phyloP scores from a whole-genome alignment of 441 rosid genomes.

The Mallotus repandus region DNA sequence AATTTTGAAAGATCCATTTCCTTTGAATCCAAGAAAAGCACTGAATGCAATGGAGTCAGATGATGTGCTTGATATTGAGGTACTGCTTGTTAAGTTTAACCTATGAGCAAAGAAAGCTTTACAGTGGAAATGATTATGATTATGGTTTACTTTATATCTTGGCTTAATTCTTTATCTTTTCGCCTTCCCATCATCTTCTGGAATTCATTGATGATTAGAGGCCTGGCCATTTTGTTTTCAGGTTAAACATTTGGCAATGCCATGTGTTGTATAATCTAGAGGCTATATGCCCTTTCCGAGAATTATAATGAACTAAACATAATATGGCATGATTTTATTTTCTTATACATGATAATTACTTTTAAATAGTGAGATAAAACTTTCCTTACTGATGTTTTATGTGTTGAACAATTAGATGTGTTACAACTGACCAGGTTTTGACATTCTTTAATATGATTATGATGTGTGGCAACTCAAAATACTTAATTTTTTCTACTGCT shows the following conservation, averaged over 20 bases:
- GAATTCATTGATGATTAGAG: neutral
- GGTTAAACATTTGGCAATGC: neutral
- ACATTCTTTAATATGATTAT: too few species aligned
- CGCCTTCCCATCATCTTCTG: neutral
- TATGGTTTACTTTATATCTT: neutral
- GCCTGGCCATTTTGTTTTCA: neutral
- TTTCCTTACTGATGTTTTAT: neutral
- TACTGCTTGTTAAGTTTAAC: slow-evolving; percentile 23
- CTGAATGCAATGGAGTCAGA: slow-evolving; percentile 73
- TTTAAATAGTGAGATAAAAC: too few species aligned
- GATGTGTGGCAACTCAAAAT: too few species aligned
- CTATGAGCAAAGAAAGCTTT: neutral
- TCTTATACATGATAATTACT: neutral
- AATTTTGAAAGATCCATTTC: slow-evolving; percentile 73
- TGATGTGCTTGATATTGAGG: slow-evolving; percentile 54
- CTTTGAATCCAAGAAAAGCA: slow-evolving; percentile 62
- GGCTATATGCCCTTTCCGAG: neutral
- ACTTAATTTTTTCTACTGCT: neutral
- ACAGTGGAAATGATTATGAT: neutral
- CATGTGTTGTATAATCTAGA: neutral
- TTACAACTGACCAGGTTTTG: neutral
- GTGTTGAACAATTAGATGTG: neutral
- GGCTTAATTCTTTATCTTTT: neutral
- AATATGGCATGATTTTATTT: neutral
- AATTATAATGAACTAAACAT: neutral